Percentiles rank a stretch among this genome's conserved stretches.
phyloP scores from a whole-genome alignment of 2,329 filamentous ascomycete species.

The Sporothrix euskadiensis region DNA sequence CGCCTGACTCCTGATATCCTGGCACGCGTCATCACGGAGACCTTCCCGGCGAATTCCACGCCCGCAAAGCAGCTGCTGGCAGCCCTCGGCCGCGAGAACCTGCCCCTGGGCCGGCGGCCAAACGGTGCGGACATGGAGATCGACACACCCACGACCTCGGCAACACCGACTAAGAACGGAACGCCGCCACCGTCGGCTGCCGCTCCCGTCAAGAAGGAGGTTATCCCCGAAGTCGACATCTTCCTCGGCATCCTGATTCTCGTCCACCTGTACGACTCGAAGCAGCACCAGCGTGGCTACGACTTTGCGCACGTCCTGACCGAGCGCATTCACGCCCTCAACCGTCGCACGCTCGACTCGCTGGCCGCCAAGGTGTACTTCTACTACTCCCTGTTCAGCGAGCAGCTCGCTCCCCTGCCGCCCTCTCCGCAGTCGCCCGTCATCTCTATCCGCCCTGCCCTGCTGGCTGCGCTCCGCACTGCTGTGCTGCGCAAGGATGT shows the following conservation, averaged over 20 bases:
- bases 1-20: conserved; percentile 80
- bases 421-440: conserved; percentile 87
- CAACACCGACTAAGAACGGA: conserved; percentile 49
- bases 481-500: conserved; percentile 96
- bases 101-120: conserved; percentile 59
- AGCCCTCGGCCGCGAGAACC: conserved; percentile 67
- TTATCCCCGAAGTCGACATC: conserved; percentile 82
- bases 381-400: conserved; percentile 94
- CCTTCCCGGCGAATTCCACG: conserved; percentile 61
- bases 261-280: conserved; percentile 84
- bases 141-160: conserved; percentile 51
- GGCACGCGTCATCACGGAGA: conserved; percentile 76
- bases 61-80: conserved; percentile 68
- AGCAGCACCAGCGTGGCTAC: conserved; percentile 75
- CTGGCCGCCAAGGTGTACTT: conserved; percentile 96
- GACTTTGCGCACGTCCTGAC: conserved; percentile 82
- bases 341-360: conserved; percentile 90
- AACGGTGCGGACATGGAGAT: conserved; percentile 70
- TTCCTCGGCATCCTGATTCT: conserved; percentile 85
- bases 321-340: conserved; percentile 82
- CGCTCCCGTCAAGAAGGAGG: conserved; percentile 64
- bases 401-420: conserved; percentile 82
- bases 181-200: conserved; percentile 15
- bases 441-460: conserved; percentile 78
- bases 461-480: conserved; percentile 86